Evolutionary conservation across 352 stramenopile genomes (phyloP).

Genomic region (Globisporangium cystogenes): DNA sequence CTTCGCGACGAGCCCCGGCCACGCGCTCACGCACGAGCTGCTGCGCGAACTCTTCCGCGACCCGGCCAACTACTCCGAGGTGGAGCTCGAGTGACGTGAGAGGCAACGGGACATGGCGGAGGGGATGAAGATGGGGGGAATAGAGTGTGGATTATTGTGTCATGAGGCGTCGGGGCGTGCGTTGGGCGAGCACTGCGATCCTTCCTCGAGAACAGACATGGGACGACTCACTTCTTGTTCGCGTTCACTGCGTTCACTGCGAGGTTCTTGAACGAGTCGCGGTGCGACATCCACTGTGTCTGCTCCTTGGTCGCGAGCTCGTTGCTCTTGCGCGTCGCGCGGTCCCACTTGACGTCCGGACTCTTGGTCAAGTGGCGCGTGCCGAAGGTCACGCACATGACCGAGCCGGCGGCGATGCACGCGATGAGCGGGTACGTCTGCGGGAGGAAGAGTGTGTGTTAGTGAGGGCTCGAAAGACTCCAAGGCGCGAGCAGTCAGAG

Average conservation of each 20-base stretch:
- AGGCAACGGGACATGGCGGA: background rate
- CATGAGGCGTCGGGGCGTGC: background rate
- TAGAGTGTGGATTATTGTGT: background rate
- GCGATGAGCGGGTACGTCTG: background rate
- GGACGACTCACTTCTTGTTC: conserved; percentile 23
- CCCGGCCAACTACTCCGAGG: conserved; percentile 33
- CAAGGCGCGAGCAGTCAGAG: background rate
- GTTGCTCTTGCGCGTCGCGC: conserved; percentile 47
- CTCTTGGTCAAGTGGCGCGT: conserved; percentile 46
- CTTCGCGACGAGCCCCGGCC: conserved; percentile 56
- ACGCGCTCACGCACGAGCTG: conserved; percentile 55
- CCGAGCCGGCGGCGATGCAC: conserved; percentile 8
- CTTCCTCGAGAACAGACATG: background rate
- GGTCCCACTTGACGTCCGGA: conserved; percentile 60
- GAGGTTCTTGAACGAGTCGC: background rate
- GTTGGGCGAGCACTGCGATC: no score
- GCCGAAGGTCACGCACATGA: conserved; percentile 30
- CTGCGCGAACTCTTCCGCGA: conserved; percentile 45
- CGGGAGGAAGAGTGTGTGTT: conserved; percentile 3
- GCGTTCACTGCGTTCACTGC: background rate
- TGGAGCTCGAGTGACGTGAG: background rate
- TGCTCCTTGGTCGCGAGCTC: conserved; percentile 18
- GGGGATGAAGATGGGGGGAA: conserved; percentile 1
- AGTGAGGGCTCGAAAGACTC: background rate
- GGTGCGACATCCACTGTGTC: conserved; percentile 2